A percentile compares a stretch with the other conserved stretches of the same genome.
Conservation (phyloP, 2,329 filamentous ascomycete genomes). For the Colletotrichum sublineola region DNA sequence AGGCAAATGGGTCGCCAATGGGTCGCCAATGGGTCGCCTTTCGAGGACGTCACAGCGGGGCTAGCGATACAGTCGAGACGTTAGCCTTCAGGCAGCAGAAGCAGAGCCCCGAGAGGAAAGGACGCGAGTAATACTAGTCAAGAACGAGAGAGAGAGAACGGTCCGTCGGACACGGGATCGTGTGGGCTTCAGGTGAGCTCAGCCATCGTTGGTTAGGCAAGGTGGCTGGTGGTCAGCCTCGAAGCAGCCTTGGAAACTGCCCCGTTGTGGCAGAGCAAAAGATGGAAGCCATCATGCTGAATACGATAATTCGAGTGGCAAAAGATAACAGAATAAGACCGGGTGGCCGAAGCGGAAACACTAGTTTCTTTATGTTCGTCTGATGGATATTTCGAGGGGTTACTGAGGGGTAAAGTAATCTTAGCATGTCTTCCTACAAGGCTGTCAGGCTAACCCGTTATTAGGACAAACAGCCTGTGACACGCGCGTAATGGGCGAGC, state of each 20-base stretch:
- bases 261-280: background rate
- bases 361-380: background rate
- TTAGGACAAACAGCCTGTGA: no score
- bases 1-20: background rate
- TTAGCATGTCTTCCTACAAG: background rate
- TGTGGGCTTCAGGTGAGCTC: background rate
- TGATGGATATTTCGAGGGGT: background rate
- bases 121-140: no score
- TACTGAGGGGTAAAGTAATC: background rate
- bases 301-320: background rate
- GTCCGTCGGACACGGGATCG: no score
- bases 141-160: background rate
- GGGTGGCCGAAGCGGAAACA: background rate
- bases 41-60: background rate
- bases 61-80: background rate
- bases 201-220: background rate
- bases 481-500: background rate
- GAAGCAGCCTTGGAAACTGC: background rate
- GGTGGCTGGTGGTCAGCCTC: background rate
- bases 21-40: background rate
- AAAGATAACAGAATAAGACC: no score
- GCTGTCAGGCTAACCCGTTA: background rate
- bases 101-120: background rate
- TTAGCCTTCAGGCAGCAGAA: background rate
- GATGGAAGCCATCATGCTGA: background rate